Conservation (phyloP, 768 basidiomycete species). For the Mycena rosella region DNA sequence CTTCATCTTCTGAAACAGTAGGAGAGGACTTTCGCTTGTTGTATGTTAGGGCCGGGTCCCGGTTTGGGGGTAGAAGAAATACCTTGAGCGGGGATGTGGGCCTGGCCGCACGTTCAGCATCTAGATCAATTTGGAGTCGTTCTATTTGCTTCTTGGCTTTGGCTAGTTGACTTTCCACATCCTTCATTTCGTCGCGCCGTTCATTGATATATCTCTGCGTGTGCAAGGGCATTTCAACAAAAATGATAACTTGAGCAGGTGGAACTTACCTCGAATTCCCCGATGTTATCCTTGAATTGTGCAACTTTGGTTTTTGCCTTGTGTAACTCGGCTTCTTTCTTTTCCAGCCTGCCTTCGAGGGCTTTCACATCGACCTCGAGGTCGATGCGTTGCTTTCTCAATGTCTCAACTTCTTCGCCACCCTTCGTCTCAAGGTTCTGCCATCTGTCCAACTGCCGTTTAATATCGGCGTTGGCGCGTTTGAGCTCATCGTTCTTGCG, state of each 20-base stretch:
- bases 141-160: conserved; percentile 58
- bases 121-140: conserved; percentile 60
- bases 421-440: conserved; percentile 75
- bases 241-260: neutral
- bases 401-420: conserved; percentile 66
- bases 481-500: conserved; percentile 69
- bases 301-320: conserved; percentile 58
- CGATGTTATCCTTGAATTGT: conserved; percentile 55
- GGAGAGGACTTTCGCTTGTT: conserved; percentile 26
- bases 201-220: conserved; percentile 55
- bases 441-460: conserved; percentile 78
- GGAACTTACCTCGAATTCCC: conserved; percentile 61
- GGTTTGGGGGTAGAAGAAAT: conserved; percentile 1
- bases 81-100: conserved; percentile 45
- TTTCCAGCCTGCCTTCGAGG: conserved; percentile 53
- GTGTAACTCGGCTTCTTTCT: conserved; percentile 54
- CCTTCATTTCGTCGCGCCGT: conserved; percentile 52
- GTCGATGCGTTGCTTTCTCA: conserved; percentile 66
- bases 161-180: conserved; percentile 48
- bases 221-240: neutral
- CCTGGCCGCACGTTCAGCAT: conserved; percentile 51
- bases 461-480: conserved; percentile 65
- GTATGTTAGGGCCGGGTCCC: neutral
- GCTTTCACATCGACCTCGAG: conserved; percentile 68
- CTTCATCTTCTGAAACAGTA: conserved; percentile 40